Evolutionary conservation across 306 rosid genomes (phyloP).

Genomic region (Castanospermum australe): DNA sequence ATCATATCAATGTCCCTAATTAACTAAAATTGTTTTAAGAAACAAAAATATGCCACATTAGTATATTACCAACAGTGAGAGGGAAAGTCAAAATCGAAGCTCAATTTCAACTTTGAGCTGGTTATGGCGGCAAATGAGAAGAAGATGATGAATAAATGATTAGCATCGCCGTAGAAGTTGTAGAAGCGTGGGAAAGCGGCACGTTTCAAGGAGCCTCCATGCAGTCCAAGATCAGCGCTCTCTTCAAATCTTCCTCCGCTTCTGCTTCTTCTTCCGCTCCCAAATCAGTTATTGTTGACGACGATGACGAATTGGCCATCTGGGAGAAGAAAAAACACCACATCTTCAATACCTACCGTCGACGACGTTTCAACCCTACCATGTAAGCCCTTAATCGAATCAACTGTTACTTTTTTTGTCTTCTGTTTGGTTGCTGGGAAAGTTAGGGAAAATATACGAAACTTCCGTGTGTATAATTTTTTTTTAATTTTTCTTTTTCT

Average conservation of each 20-base stretch:
- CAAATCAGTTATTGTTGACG: not conserved
- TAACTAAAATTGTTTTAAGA: no score
- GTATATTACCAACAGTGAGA: no score
- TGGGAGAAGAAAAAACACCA: slow-evolving; percentile 65
- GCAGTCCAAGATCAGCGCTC: slow-evolving; percentile 73
- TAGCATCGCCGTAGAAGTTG: no score
- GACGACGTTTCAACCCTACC: slow-evolving; percentile 39
- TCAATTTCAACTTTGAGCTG: not conserved
- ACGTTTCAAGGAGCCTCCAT: slow-evolving; percentile 17
- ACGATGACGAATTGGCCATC: slow-evolving; percentile 39
- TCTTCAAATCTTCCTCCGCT: slow-evolving; percentile 55
- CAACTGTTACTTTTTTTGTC: not conserved
- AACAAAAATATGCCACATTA: no score
- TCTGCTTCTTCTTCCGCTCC: slow-evolving; percentile 2
- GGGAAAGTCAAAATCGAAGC: no score
- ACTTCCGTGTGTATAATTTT: no score
- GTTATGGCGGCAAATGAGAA: slow-evolving; percentile 15
- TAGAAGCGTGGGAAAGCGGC: not conserved
- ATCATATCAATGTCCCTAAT: no score
- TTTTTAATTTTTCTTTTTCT: not conserved
- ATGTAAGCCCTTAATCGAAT: slow-evolving; percentile 15
- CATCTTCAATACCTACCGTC: slow-evolving; percentile 48
- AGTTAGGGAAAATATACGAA: not conserved
- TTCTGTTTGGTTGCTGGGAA: not conserved
- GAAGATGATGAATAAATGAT: no score